Evolutionary conservation across 2,329 filamentous ascomycete genomes (phyloP).

Genomic region (Fusarium keratoplasticum): DNA sequence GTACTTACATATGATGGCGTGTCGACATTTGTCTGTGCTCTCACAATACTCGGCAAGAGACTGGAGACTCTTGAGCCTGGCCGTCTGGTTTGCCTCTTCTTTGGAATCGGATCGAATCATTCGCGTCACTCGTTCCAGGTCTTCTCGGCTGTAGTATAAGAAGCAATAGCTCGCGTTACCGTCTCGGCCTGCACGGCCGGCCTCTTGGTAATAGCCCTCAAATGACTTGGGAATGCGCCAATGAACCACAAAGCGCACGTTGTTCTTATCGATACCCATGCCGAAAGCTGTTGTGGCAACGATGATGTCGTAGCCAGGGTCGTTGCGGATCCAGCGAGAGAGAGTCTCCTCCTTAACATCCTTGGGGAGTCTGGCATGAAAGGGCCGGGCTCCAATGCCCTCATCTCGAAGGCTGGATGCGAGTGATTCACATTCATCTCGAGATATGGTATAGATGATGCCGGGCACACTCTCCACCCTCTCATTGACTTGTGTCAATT

Average conservation of each 20-base stretch:
- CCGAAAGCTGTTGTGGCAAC: constrained; percentile 96
- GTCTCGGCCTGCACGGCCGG: constrained; percentile 89
- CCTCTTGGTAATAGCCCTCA: constrained; percentile 96
- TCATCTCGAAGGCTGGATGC: constrained; percentile 73
- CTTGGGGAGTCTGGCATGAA: constrained; percentile 77
- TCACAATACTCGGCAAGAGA: constrained; percentile 86
- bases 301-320: constrained; percentile 86
- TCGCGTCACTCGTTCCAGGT: constrained; percentile 78
- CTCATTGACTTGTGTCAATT: constrained; percentile 66
- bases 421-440: constrained; percentile 79
- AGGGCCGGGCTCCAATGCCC: constrained; percentile 78
- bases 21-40: constrained; percentile 77
- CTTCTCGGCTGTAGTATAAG: constrained; percentile 90
- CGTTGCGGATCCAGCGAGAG: constrained; percentile 77
- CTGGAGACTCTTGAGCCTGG: constrained; percentile 72
- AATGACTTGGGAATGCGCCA: constrained; percentile 96
- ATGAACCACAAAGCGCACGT: constrained; percentile 94
- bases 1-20: constrained; percentile 79
- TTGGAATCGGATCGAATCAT: constrained; percentile 62
- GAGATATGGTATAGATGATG: constrained; percentile 83
- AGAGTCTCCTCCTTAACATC: constrained; percentile 78
- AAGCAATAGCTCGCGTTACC: constrained; percentile 89
- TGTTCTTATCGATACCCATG: constrained; percentile 97
- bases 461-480: constrained; percentile 75
- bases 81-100: constrained; percentile 57